Evolutionary conservation across 2,329 filamentous ascomycete species (phyloP).

Genomic region (Hypomyces rosellus): DNA sequence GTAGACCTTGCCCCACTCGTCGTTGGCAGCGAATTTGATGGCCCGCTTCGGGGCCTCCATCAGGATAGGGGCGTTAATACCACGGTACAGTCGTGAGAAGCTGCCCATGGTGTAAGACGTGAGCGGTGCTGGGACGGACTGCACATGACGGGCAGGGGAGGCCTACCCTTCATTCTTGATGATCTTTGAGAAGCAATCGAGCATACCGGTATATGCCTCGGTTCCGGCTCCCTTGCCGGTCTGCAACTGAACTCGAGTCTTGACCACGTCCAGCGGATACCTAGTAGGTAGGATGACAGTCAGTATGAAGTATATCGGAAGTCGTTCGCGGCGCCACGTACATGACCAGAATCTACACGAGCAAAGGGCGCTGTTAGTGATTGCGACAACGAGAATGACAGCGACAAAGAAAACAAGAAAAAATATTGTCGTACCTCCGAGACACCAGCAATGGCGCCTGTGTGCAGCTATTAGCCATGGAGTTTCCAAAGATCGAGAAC

Average conservation of each 20-base stretch:
- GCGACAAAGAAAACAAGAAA: not conserved
- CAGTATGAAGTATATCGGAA: conserved; percentile 2
- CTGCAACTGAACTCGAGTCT: conserved; percentile 93
- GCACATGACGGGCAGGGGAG: conserved; percentile 3
- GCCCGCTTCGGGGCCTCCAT: conserved; percentile 95
- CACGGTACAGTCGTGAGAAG: conserved; percentile 86
- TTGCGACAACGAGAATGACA: not conserved
- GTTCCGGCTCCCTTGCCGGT: conserved; percentile 64
- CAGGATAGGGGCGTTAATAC: conserved; percentile 89
- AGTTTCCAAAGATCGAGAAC: not conserved
- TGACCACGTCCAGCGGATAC: conserved; percentile 98
- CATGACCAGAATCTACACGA: conserved; percentile 75
- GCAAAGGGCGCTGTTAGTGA: conserved; percentile 4
- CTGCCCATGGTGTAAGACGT: conserved; percentile 37
- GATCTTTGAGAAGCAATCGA: conserved; percentile 98
- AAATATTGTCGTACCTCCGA: conserved; percentile 63
- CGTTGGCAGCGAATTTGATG: conserved; percentile 98
- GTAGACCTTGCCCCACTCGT: conserved; percentile 96
- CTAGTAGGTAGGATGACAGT: conserved; percentile 39
- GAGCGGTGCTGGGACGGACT: not conserved
- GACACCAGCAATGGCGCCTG: conserved; percentile 90
- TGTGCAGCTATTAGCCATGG: conserved; percentile 10
- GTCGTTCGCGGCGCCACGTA: conserved; percentile 35
- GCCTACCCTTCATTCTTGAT: conserved; percentile 86
- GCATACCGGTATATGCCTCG: conserved; percentile 92